Evolutionary conservation across 208 protist genomes (phyloP).

Genomic region (Porcisia hertigi): DNA sequence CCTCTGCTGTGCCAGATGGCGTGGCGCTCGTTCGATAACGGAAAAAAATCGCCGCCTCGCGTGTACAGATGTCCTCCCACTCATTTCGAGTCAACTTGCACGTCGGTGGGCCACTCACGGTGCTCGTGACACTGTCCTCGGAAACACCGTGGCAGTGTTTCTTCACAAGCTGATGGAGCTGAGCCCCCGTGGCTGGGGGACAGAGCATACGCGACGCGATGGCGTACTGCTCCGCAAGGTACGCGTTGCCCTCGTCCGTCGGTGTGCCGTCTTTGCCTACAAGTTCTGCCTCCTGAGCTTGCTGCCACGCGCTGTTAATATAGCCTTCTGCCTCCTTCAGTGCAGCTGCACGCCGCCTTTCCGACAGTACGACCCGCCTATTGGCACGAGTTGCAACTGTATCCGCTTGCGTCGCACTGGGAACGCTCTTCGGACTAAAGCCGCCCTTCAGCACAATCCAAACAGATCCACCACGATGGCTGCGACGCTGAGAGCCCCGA

Average conservation of each 20-base stretch:
- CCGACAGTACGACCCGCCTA: slow-evolving; percentile 39
- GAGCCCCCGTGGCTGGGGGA: slow-evolving; percentile 9
- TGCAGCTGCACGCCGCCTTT: slow-evolving; percentile 44
- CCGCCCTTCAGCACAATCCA: slow-evolving; percentile 87
- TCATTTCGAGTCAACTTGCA: slow-evolving; percentile 21
- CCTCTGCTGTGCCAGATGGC: slow-evolving; percentile 12
- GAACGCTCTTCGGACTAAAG: slow-evolving; percentile 43
- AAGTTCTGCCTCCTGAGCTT: slow-evolving; percentile 57
- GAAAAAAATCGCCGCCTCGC: slow-evolving; percentile 52
- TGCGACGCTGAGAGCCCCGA: slow-evolving; percentile 29
- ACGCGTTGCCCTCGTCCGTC: slow-evolving; percentile 59
- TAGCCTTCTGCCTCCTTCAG: slow-evolving; percentile 67
- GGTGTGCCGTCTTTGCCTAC: slow-evolving; percentile 23
- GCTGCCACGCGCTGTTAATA: slow-evolving; percentile 69
- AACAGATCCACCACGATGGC: slow-evolving; percentile 51
- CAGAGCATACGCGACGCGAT: slow-evolving; percentile 56
- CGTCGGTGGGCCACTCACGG: not conserved
- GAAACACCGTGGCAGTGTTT: slow-evolving; percentile 20
- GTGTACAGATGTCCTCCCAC: slow-evolving; percentile 48
- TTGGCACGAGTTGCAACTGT: slow-evolving; percentile 9
- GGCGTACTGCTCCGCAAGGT: slow-evolving; percentile 78
- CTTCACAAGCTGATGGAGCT: slow-evolving; percentile 40
- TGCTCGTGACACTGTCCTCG: not conserved
- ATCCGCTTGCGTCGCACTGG: slow-evolving; percentile 9
- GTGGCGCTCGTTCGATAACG: slow-evolving; percentile 35